Evolutionary conservation across 768 basidiomycete species (phyloP).

Genomic region (Tricholomella constricta): DNA sequence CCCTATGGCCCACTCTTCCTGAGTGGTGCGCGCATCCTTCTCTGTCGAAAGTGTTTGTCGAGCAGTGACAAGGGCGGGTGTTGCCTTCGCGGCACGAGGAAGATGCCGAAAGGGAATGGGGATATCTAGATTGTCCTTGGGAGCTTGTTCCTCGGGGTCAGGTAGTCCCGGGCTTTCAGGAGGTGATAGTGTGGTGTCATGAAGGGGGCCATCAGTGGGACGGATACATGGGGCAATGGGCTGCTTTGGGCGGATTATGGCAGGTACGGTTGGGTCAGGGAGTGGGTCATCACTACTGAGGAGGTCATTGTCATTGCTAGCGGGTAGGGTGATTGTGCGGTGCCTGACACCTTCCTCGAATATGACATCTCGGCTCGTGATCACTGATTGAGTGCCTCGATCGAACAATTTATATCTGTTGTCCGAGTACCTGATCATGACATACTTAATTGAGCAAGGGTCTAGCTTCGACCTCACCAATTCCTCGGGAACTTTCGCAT

Average conservation of each 20-base stretch:
- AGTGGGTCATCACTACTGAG: neutral
- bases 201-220: slow-evolving; percentile 2
- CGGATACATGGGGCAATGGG: slow-evolving; percentile 1
- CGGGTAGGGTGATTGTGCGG: neutral
- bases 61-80: neutral
- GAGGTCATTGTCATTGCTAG: neutral
- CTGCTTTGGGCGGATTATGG: neutral
- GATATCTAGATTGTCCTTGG: too few relatives aligned
- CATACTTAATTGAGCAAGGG: too few relatives aligned
- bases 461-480: neutral
- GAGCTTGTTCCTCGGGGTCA: too few relatives aligned
- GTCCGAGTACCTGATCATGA: slow-evolving; percentile 20
- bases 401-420: slow-evolving; percentile 18
- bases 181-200: neutral
- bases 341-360: slow-evolving; percentile 24
- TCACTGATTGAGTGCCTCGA: neutral
- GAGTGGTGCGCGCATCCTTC: neutral
- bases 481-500: neutral
- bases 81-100: neutral
- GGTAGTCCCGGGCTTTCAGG: too few relatives aligned
- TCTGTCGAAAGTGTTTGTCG: neutral
- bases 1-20: slow-evolving; percentile 2
- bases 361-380: slow-evolving; percentile 19
- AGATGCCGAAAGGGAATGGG: neutral
- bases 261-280: neutral